Conservation (phyloP, 2,329 filamentous ascomycete species). For the Microthyrium microscopicum region DNA sequence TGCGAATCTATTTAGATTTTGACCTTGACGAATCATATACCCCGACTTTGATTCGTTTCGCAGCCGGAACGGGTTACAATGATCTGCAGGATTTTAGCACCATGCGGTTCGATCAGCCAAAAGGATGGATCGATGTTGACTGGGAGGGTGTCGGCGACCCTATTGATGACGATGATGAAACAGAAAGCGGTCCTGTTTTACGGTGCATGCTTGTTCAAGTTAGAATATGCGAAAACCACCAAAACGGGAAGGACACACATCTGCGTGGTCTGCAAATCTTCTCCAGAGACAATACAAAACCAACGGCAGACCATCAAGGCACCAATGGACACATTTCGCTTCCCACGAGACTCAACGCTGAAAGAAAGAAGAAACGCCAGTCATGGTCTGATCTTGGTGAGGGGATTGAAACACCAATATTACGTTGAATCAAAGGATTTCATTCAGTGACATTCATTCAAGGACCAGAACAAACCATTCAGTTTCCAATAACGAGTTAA, state of each 20-base stretch:
- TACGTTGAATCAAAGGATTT: neutral
- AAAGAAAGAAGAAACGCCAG: too few species aligned
- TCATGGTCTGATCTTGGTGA: neutral
- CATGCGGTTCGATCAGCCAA: slow-evolving; percentile 60
- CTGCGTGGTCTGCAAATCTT: slow-evolving; percentile 84
- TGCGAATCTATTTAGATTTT: slow-evolving; percentile 81
- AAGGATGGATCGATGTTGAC: slow-evolving; percentile 82
- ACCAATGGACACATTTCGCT: too few species aligned
- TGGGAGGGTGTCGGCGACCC: slow-evolving; percentile 40
- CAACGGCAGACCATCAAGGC: too few species aligned
- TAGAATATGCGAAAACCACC: slow-evolving; percentile 86
- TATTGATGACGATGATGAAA: slow-evolving; percentile 14
- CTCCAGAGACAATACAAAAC: slow-evolving; percentile 26
- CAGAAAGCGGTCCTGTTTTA: slow-evolving; percentile 37
- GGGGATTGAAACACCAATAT: neutral
- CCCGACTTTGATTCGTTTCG: slow-evolving; percentile 77
- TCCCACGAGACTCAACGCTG: too few species aligned
- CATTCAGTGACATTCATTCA: too few species aligned
- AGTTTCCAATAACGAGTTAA: too few species aligned
- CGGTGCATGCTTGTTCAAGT: slow-evolving; percentile 83
- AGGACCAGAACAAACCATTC: too few species aligned
- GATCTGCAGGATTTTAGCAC: slow-evolving; percentile 77
- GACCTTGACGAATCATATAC: slow-evolving; percentile 91
- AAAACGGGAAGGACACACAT: slow-evolving; percentile 99
- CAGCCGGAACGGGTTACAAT: slow-evolving; percentile 79